Base-by-base conservation (phyloP, 2,329 filamentous ascomycete species). In the Neonectria magnoliae region DNA sequence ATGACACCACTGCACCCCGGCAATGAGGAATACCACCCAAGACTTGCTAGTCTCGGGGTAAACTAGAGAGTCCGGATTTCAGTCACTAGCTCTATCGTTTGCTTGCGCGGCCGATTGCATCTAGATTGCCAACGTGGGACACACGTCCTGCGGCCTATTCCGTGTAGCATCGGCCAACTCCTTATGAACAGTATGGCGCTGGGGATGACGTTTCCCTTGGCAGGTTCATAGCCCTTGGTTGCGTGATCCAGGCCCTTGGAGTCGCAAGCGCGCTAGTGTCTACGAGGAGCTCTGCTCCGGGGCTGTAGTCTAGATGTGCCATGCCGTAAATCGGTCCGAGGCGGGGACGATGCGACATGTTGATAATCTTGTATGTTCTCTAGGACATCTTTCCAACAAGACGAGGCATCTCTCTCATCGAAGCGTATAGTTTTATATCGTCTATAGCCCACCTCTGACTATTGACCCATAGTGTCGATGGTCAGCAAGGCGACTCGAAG, bases 1-100 rank as follows among this genome's bases (percentile, higher is more conserved):
- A 53, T 59, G 31, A 59, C 57, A 59, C 47, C 57, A 59, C 47
- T 53, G 25, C 18, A 59, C 47, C 57, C 57, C 25, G 33, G 57
- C 5, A 36, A 59, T 59, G 57, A 59, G 57, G 25, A 59, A 59
- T 59, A 44, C 31, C 8, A 27, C 45, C 47, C 10, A 42, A 42
- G 38, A 38, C 38, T 13, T 20, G 9, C 38, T 42, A 42, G n/a
- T 42, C 38, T 42, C 38, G 16, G 38, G 38, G 38, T n/a, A 42
- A 18, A 18, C n/a, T 20, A 4, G 38, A 42, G 38, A 42, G n/a
- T n/a, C n/a, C 38, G 4, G 3, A 18, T 5, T 18, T 20, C n/a
- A 18, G n/a, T 20, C 38, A 6, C 38, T 18, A 42, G 38, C 16
- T 18, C 8, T 42, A 6, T 42, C n/a, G 38, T 18, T n/a, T 41